Evolutionary conservation across 371 early-diverging fungal species (phyloP).

Genomic region (Chytridium lagenaria): DNA sequence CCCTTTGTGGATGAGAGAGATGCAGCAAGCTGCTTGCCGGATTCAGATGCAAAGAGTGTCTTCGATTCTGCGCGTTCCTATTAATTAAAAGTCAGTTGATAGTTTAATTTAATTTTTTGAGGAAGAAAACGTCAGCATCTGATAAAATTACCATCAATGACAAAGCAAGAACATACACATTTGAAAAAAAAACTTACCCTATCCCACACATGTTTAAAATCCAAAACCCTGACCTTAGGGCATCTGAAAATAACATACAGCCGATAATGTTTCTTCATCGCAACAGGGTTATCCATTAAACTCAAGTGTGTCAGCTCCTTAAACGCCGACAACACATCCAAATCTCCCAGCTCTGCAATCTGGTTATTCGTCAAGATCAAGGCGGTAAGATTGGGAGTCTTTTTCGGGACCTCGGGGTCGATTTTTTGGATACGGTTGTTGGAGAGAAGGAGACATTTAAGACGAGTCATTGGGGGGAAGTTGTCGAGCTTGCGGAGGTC

Average conservation of each 20-base stretch:
- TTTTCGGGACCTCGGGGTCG: constrained; percentile 64
- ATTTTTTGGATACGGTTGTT: constrained; percentile 88
- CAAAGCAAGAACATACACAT: background rate
- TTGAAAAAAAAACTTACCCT: constrained; percentile 52
- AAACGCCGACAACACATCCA: constrained; percentile 71
- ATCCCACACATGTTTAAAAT: constrained; percentile 78
- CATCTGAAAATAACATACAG: constrained; percentile 80
- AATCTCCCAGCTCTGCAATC: constrained; percentile 79
- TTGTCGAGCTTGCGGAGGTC: constrained; percentile 83
- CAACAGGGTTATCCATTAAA: constrained; percentile 87
- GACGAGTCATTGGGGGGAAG: constrained; percentile 84
- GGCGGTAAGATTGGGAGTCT: constrained; percentile 77
- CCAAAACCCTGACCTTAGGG: constrained; percentile 80
- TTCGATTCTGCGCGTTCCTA: constrained; percentile 81
- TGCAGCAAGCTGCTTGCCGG: constrained; percentile 46
- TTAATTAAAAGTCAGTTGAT: constrained; percentile 9
- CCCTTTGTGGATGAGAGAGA: constrained; percentile 40
- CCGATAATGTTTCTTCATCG: constrained; percentile 79
- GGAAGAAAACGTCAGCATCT: no score
- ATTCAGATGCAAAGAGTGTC: constrained; percentile 63
- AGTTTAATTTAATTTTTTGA: no score
- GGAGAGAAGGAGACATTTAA: constrained; percentile 76
- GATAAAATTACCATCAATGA: no score
- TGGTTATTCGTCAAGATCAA: constrained; percentile 88
- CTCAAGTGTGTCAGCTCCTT: constrained; percentile 68